Percentiles rank a stretch among this genome's conserved stretches.
phyloP scores from a whole-genome alignment of 202 grass and related monocot species.

The Miscanthus sacchariflorus region DNA sequence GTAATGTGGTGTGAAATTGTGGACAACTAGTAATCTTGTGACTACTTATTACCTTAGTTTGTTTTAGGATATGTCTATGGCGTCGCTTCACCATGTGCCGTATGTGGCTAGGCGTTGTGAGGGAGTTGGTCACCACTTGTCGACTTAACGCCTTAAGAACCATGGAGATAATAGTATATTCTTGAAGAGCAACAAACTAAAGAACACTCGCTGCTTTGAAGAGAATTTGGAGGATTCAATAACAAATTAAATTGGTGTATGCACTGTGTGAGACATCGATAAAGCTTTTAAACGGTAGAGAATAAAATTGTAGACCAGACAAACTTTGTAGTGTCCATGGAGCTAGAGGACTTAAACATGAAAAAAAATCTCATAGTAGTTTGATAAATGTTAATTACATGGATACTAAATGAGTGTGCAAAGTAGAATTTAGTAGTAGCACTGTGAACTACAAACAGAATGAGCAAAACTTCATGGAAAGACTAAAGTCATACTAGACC shows the following conservation, averaged over 20 bases:
- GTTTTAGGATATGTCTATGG: not conserved
- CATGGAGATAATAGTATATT: not conserved
- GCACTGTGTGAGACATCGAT: not conserved
- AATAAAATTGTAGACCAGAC: not conserved
- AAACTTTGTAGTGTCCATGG: not conserved
- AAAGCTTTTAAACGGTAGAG: not conserved
- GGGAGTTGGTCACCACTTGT: not conserved
- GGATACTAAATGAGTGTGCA: not conserved
- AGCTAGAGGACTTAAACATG: slow-evolving; percentile 9
- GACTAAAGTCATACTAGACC: slow-evolving; percentile 50
- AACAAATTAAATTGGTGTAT: slow-evolving; percentile 10
- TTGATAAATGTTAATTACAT: slow-evolving; percentile 31
- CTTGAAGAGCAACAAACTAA: not conserved
- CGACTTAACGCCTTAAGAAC: not conserved
- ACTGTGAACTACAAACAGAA: slow-evolving; percentile 32
- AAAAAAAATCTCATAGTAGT: not conserved
- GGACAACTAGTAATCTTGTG: not conserved
- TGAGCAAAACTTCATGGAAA: slow-evolving; percentile 23
- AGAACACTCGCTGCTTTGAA: not conserved
- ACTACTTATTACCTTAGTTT: not conserved
- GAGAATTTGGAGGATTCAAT: slow-evolving; percentile 11
- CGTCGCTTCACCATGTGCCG: not conserved
- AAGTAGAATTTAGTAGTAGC: slow-evolving; percentile 10
- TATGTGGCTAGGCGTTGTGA: not conserved
- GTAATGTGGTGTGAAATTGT: not conserved